Evolutionary conservation across 1,139 yeast species (phyloP), one percentile per base, ranked within the genome.

Genomic region (Magnusiomyces fungicola): DNA sequence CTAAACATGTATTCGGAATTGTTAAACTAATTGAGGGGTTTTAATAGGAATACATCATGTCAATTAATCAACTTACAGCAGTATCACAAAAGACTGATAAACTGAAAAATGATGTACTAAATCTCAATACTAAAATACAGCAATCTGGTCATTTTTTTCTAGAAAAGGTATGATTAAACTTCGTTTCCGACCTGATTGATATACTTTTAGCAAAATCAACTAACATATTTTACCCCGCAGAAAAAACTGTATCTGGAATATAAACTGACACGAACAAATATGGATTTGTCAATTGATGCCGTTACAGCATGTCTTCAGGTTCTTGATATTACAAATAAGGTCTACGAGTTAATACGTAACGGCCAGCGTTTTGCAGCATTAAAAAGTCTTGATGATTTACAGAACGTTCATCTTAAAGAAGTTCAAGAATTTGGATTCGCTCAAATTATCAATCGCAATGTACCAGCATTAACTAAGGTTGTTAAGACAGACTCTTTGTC

Each of bases 291-390:
- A 1, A 61, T 68, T 25, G 63, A 62, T 27, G 69, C 72, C 1
- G 67, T 71, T 6, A 57, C 62, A 19, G 65, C 83, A 52, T 85
- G 96, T 59, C 72, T 90, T 32, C 90, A 84, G 56, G 92, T 90
- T 10, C 72, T 92, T 53, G 96, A 90, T 61, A 76, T 84, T 58
- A 85, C 96, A 24, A 90, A 89, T 65, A 84, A 82, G 60, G 87
- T 89, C 49, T 89, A 88, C 62, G 94, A 86, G 46, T 71, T 89
- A 62, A 83, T 89, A 55, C 78, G 80, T 54, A 79, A 77, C 55
- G 79, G 81, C 58, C 83, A 83, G 56, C 86, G 87, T 60, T 92
- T 88, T 66, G 85, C 85, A 54, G 97, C 97, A 0, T 76, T 92
- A 58, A 88, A 88, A 62, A 78, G 86, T 56, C 70, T 89, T 50